These are phyloP conservation scores for Erysimum cheiri DNA, from an alignment of 441 rosid genomes.

Conservation along the genomic window DNA sequence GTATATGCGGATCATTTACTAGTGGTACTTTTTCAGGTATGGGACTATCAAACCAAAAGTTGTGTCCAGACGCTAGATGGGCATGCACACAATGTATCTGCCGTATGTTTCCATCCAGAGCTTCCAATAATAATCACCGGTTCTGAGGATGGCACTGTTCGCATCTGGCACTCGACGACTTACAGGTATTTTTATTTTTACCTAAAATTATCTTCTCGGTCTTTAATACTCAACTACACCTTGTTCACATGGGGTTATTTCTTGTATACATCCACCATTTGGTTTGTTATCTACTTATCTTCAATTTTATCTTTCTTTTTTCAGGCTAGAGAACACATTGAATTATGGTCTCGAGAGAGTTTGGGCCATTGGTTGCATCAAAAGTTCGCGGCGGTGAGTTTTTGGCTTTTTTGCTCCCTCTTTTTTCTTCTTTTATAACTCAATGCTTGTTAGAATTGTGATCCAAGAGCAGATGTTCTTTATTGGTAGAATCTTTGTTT, in stretches of 20 bases:
- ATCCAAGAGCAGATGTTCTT: constrained; percentile 15
- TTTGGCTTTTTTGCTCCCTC: constrained; percentile 8
- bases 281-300: constrained; percentile 3
- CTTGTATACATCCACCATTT: constrained; percentile 2
- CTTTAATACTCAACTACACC: constrained; percentile 12
- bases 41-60: constrained; percentile 72
- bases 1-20: constrained; percentile 33
- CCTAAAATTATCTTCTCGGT: constrained; percentile 13
- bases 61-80: constrained; percentile 79
- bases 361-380: constrained; percentile 87
- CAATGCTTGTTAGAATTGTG: constrained; percentile 10
- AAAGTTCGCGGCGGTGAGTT: constrained; percentile 82
- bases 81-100: constrained; percentile 76
- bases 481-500: constrained; percentile 22
- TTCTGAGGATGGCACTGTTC: constrained; percentile 82
- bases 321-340: constrained; percentile 96
- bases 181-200: constrained; percentile 51
- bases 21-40: constrained; percentile 52
- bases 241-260: constrained; percentile 5
- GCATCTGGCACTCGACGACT: constrained; percentile 74
- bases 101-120: constrained; percentile 76
- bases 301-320: constrained; percentile 15
- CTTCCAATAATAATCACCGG: constrained; percentile 77
- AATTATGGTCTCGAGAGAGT: constrained; percentile 96
- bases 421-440: constrained; percentile 2